Percentiles rank a stretch among this genome's conserved stretches.
Evolutionary conservation across 2,329 filamentous ascomycete genomes (phyloP).

Genomic region (Knufia fluminis): DNA sequence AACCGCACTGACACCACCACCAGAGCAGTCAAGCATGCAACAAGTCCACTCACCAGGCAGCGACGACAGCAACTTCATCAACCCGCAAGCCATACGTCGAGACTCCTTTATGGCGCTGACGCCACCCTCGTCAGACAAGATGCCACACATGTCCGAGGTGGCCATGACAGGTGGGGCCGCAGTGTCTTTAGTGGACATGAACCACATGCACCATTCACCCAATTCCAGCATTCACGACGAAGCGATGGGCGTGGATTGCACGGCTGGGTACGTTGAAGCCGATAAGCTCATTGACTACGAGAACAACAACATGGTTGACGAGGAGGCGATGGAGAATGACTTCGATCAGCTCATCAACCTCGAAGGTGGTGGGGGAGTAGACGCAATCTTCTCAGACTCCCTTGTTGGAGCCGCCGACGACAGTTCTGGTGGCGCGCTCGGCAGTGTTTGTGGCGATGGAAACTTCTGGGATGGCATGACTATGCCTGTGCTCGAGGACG

Average conservation of each 20-base stretch:
- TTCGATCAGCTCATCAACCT: slow-evolving; percentile 40
- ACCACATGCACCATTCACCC: slow-evolving; percentile 7
- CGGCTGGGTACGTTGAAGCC: slow-evolving; percentile 2
- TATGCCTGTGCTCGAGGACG: slow-evolving; percentile 5
- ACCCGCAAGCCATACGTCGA: slow-evolving; percentile 14
- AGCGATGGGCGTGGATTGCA: neutral
- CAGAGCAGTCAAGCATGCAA: slow-evolving; percentile 12
- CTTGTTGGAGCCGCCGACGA: neutral
- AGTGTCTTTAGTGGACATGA: slow-evolving; percentile 10
- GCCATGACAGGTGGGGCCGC: slow-evolving; percentile 13
- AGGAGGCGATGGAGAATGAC: slow-evolving; percentile 31
- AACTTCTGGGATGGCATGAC: slow-evolving; percentile 8
- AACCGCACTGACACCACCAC: slow-evolving; percentile 20
- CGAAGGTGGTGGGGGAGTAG: slow-evolving; percentile 27
- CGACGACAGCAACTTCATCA: slow-evolving; percentile 13
- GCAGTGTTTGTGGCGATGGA: neutral
- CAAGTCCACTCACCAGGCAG: neutral
- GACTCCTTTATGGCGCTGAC: slow-evolving; percentile 17
- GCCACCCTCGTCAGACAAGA: slow-evolving; percentile 13
- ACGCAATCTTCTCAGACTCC: neutral
- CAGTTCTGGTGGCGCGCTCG: no score
- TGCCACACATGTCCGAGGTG: slow-evolving; percentile 4
- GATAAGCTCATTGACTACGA: slow-evolving; percentile 9
- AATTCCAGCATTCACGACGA: slow-evolving; percentile 5
- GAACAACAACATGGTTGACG: slow-evolving; percentile 2